Base-by-base conservation (phyloP, 495 filamentous ascomycete genomes). In the Baudoinia panamericana region DNA sequence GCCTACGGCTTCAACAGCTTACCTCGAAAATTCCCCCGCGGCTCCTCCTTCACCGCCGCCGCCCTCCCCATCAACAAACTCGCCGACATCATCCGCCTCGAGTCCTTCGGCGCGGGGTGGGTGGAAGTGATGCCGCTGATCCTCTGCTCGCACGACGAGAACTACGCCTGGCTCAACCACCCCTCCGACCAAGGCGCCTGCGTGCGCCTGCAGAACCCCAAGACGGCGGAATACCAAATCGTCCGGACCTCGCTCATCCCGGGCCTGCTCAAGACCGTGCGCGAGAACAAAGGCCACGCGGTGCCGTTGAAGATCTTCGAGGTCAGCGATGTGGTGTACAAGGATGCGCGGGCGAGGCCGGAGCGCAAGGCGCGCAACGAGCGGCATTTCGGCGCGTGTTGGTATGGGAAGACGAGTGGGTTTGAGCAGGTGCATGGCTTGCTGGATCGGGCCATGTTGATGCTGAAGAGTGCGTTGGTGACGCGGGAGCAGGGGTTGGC, bases 111-210 rank as follows among this genome's bases (percentile, higher is more conserved):
- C 79, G 79, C 88, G 1, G 90, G 90, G 44, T 99, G 90, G 88
- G 75, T 75, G 15, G 90, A 99, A 63, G 90, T 93, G 18, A 77
- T 99, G 75, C 90, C 90, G 4, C 70, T 99, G 12, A 94, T 94
- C 54, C 73, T 99, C 34, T 99, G 90, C 72, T 93, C 84, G 12
- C 86, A 96, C 58, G 90, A 94, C 56, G 90, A 99, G 71, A 99
- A 96, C 66, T 99, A 95, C 58, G 80, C 67, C 31, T 95, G 85
- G 84, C 68, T 99, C 26, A 93, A 96, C 63, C 81, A 88, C 43
- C 74, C 75, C 46, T 87, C 94, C 46, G 81, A 94, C 49, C 86
- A 90, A 33, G 76, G 64, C 16, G 87, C 78, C 0, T 85, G 84
- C 5, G 78, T 99, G 46, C 79, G 72, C 55, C 77, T 99, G 28